Evolutionary conservation across 2,329 filamentous ascomycete species (phyloP).

Genomic region (Cytospora mali): DNA sequence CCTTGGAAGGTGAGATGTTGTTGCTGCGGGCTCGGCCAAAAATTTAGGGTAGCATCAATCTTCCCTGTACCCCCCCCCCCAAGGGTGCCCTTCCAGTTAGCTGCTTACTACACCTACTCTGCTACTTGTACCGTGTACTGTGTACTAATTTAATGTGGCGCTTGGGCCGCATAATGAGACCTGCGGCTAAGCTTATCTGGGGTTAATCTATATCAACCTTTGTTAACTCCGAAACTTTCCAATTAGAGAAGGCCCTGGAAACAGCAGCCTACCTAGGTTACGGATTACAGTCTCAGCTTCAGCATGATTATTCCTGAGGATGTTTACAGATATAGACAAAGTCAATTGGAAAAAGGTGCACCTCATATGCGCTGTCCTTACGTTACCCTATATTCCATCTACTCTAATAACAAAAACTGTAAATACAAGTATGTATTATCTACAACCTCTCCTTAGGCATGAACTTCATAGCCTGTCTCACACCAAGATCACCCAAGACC

Average conservation of each 20-base stretch:
- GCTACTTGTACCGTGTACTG: background rate
- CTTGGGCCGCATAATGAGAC: slow-evolving; percentile 5
- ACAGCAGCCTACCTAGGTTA: no score
- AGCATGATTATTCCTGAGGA: no score
- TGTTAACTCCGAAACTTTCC: background rate
- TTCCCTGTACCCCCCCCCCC: background rate
- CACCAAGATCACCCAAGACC: slow-evolving; percentile 77
- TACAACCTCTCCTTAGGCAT: slow-evolving; percentile 86
- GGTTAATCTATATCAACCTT: background rate
- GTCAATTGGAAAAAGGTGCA: no score
- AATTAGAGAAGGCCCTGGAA: background rate
- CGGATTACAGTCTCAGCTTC: no score
- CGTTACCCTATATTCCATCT: no score
- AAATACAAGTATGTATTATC: background rate
- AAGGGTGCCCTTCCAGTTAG: background rate
- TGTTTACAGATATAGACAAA: no score
- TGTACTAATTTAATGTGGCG: background rate
- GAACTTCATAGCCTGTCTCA: slow-evolving; percentile 79
- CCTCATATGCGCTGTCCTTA: no score
- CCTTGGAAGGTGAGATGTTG: slow-evolving; percentile 25
- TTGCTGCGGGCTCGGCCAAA: slow-evolving; percentile 28
- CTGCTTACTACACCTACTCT: background rate
- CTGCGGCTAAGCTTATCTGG: background rate
- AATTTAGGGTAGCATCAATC: slow-evolving; percentile 22
- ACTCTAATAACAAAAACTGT: no score